Evolutionary conservation across 2,329 filamentous ascomycete genomes (phyloP), one percentile per base, ranked within the genome.

Genomic region (Alternaria sp.): DNA sequence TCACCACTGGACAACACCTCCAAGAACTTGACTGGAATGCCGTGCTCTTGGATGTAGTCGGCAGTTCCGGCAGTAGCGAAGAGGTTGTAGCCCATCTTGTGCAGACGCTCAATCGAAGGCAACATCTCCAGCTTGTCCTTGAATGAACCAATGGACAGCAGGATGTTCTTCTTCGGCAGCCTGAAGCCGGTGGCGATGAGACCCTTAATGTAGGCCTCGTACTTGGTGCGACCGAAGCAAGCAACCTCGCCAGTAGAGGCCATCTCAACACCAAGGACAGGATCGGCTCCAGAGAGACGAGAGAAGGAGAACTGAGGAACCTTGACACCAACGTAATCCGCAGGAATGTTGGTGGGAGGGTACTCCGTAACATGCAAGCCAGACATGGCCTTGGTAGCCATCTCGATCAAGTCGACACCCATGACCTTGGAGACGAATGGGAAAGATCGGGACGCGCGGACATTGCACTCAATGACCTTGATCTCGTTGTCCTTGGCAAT

Each of bases 401-500:
- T 93, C 84, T 97, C 95, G 69, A 99, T 97, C 67, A 99, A 86
- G 78, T 99, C 95, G 56, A 97, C 92, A 55, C 94, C 94, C 93
- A 97, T 98, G 70, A 97, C 93, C 86, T 99, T 99, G 69, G 94
- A 97, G 15, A 98, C 94, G 77, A 99, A 99, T 65, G 96, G 96
- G 86, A 97, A 97, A 1, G 95, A 98, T 69, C 96, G 89, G 49
- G 96, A 97, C 15, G 96, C 96, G 67, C 96, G 91, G 64, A 98
- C 96, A 76, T 99, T 99, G 83, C 96, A 98, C 83, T 99, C 96
- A 69, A 99, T 99, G 70, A 99, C 96, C 86, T 98, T 98, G 86
- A 99, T 98, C 71, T 98, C 95, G 79, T 98, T 98, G 80, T 98
- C 94, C 85, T 98, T 98, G 74, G 96, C 96, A 75, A 99, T 99